Conservation (phyloP, 2,329 filamentous ascomycete genomes). For the Alternaria alternata region DNA sequence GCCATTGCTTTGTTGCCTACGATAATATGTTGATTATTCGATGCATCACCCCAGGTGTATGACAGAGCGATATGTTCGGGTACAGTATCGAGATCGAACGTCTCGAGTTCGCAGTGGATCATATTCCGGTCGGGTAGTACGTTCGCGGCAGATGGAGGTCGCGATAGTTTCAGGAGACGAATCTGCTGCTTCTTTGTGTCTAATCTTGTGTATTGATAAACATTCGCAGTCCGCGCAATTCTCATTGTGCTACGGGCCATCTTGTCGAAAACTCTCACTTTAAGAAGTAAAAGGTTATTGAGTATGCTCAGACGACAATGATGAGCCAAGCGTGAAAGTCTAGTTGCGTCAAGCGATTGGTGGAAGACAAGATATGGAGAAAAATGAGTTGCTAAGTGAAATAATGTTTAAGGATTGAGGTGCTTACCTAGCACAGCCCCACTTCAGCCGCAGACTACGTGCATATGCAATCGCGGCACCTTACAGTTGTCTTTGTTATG, state of each 20-base stretch:
- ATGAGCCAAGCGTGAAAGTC: too few species aligned
- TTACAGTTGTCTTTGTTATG: neutral
- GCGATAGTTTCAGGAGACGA: neutral
- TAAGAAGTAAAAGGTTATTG: neutral
- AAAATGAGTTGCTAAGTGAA: neutral
- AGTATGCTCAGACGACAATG: neutral
- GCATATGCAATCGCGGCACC: neutral
- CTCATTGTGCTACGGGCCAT: neutral
- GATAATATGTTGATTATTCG: neutral
- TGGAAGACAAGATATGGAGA: neutral
- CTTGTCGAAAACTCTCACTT: neutral
- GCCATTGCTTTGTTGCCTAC: neutral
- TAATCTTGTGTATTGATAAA: neutral
- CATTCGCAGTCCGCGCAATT: neutral
- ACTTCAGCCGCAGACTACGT: conserved; percentile 1
- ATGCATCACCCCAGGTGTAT: conserved; percentile 7
- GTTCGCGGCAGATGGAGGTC: neutral
- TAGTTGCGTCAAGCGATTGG: neutral
- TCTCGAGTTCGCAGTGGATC: neutral
- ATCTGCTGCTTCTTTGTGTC: conserved; percentile 1
- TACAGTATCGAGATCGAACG: neutral
- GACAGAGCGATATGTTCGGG: conserved; percentile 7
- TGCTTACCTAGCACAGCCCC: neutral
- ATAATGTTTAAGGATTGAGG: neutral
- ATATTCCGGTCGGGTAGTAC: neutral